Conservation (phyloP, 495 filamentous ascomycete genomes). For the Penicillium manginii region DNA sequence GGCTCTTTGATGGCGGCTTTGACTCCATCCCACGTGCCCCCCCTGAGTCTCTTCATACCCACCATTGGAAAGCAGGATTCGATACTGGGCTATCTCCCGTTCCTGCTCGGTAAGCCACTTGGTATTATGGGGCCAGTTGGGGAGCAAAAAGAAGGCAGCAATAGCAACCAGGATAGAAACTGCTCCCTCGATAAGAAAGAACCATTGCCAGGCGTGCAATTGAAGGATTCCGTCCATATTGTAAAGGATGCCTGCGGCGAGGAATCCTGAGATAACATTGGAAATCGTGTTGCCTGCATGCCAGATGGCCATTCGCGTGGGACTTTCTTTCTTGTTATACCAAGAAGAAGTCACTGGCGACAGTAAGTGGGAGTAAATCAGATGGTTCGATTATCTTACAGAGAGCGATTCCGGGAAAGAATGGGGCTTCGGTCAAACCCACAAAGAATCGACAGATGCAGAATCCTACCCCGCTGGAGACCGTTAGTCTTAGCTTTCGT, state of each 20-base stretch:
- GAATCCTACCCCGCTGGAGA: not conserved
- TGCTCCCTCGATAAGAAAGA: not conserved
- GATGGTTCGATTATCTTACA: not conserved
- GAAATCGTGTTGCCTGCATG: not conserved
- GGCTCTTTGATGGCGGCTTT: not conserved
- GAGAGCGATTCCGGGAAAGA: not conserved
- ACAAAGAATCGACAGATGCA: not conserved
- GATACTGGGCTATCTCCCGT: slow-evolving; percentile 36
- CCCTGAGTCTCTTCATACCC: not conserved
- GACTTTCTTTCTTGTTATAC: not conserved
- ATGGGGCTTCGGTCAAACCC: not conserved
- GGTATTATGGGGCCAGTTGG: slow-evolving; percentile 55
- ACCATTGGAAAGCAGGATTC: slow-evolving; percentile 22
- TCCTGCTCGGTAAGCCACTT: slow-evolving; percentile 41
- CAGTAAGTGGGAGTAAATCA: not conserved
- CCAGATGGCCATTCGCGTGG: not conserved
- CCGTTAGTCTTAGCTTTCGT: not conserved
- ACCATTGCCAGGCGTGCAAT: not conserved
- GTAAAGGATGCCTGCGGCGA: not conserved
- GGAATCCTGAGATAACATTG: not conserved
- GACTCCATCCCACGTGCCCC: not conserved
- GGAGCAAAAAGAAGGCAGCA: slow-evolving; percentile 40
- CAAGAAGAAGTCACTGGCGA: not conserved
- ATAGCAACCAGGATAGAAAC: slow-evolving; percentile 30
- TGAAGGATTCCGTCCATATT: not conserved